Conservation (phyloP, 2,329 filamentous ascomycete species). For the Pseudonectria foliicola region DNA sequence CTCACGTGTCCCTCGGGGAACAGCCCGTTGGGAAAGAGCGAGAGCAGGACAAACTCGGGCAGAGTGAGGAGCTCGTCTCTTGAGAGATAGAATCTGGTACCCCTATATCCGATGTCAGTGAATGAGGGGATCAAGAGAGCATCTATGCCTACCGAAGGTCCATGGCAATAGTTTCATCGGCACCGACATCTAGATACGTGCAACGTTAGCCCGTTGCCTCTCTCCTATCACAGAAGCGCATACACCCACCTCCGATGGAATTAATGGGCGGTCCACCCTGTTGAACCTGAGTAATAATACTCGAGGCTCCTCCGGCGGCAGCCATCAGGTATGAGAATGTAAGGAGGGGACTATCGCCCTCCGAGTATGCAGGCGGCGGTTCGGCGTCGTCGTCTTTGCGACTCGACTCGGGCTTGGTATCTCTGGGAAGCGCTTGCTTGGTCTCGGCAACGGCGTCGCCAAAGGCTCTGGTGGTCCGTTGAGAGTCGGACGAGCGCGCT, state of each 20-base stretch:
- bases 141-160: constrained; percentile 68
- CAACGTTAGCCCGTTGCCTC: constrained; percentile 2
- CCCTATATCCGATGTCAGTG: constrained; percentile 47
- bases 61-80: constrained; percentile 91
- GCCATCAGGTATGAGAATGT: constrained; percentile 98
- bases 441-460: constrained; percentile 61
- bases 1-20: constrained; percentile 96
- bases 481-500: constrained; percentile 30
- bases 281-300: constrained; percentile 98
- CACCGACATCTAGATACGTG: constrained; percentile 57
- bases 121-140: neutral
- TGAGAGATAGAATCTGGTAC: constrained; percentile 87
- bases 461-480: constrained; percentile 32
- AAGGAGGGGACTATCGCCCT: constrained; percentile 85
- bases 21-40: constrained; percentile 96
- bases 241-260: constrained; percentile 67
- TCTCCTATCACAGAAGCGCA: neutral
- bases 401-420: constrained; percentile 69
- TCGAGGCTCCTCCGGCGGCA: constrained; percentile 90
- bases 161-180: constrained; percentile 90
- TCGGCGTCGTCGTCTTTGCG: constrained; percentile 79
- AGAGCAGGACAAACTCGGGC: constrained; percentile 93
- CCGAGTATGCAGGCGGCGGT: constrained; percentile 91
- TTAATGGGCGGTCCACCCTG: constrained; percentile 87
- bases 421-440: constrained; percentile 74